phyloP scores from a whole-genome alignment of 495 filamentous ascomycete species.

The Physcia stellaris region DNA sequence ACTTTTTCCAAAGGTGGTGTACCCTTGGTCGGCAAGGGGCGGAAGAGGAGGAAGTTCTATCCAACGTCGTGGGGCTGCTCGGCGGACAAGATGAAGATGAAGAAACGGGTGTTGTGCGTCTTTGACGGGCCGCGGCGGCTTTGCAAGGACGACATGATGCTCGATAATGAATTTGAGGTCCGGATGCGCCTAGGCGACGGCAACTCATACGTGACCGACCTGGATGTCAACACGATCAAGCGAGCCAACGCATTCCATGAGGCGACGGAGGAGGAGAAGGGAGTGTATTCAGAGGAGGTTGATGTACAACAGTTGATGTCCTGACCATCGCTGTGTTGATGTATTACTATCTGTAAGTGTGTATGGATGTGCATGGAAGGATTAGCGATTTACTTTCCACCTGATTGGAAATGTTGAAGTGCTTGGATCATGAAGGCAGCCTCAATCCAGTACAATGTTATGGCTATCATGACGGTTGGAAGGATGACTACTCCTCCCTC shows the following conservation, averaged over 20 bases:
- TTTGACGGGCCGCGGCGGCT: conserved; percentile 81
- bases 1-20: conserved; percentile 39
- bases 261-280: conserved; percentile 72
- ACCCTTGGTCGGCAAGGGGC: conserved; percentile 46
- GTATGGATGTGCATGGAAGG: no score
- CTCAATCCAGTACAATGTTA: no score
- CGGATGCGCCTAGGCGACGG: conserved; percentile 58
- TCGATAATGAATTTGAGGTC: conserved; percentile 88
- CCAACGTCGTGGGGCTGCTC: conserved; percentile 86
- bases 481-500: no score
- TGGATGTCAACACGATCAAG: conserved; percentile 82
- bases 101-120: conserved; percentile 87
- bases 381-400: no score
- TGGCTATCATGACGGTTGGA: no score
- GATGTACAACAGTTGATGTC: conserved; percentile 19
- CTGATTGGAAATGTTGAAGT: no score
- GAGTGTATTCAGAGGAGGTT: conserved; percentile 46
- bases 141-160: conserved; percentile 99
- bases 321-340: no score
- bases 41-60: conserved; percentile 84
- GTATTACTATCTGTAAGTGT: no score
- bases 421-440: no score
- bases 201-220: conserved; percentile 71
- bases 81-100: conserved; percentile 86
- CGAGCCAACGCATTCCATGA: conserved; percentile 67